Evolutionary conservation across 2,329 filamentous ascomycete species (phyloP), one percentile per base, ranked within the genome.

Genomic region (Lanzia echinophila): DNA sequence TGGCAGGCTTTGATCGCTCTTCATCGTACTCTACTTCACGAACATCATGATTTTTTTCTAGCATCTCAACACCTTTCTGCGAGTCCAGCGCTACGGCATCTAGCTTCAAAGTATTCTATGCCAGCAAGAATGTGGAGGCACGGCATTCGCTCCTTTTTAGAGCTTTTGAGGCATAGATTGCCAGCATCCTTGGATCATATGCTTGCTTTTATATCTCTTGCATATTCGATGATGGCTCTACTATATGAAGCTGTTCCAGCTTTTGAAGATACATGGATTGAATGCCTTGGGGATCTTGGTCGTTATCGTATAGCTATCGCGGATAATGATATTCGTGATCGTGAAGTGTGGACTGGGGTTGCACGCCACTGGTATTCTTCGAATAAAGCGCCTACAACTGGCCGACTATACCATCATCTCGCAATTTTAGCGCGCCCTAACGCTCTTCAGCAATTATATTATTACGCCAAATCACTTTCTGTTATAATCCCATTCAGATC

Each of bases 281-380:
- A 96, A 60, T 96, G 91, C 50, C 72, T 97, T 0, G 92, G 92
- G 0, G 91, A 97, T 65, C 71, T 97, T 0, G 87, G 86, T 0
- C 76, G 91, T 19, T 96, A 95, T 43, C 68, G 78, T 57, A 96
- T 96, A 90, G 90, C 90, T 0, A 90, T 96, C 43, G 91, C 96
- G 67, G 87, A 95, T 39, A 82, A 87, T 24, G 86, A 94, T 58
- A 76, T 87, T 19, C 71, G 79, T 2, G 87, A 92, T 53, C 75
- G 63, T 1, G 88, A 95, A 47, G 81, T 83, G 0, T 97, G 92
- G 92, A 88, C 87, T 0, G 78, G 79, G 0, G 88, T 96, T 0
- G 87, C 87, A 0, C 75, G 85, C 0, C 83, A 86, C 41, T 97
- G 92, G 94, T 67, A 67, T 0, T 84, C 80, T 28, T 87, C 88